phyloP scores from a whole-genome alignment of 1,139 yeast genomes.

The Debaryomyces robertsiae region DNA sequence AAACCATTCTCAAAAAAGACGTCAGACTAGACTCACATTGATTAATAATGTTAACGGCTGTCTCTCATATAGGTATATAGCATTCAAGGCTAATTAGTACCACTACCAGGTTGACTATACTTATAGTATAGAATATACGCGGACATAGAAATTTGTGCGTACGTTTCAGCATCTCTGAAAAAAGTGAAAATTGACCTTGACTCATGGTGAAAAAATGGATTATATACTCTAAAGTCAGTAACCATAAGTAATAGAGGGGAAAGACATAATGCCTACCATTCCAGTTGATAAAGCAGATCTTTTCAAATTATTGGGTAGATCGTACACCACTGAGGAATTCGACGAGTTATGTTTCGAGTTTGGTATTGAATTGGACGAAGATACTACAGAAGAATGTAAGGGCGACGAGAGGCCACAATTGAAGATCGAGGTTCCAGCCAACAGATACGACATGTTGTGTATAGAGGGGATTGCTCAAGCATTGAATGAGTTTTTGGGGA shows the following conservation, averaged over 20 bases:
- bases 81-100: too few species aligned
- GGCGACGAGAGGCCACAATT: slow-evolving; percentile 91
- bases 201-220: slow-evolving; percentile 8
- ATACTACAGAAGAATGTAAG: slow-evolving; percentile 77
- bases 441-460: slow-evolving; percentile 96
- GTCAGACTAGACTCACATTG: too few species aligned
- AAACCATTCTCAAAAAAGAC: neutral
- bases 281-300: slow-evolving; percentile 93
- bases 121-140: slow-evolving; percentile 4
- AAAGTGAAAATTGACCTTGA: slow-evolving; percentile 6
- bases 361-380: slow-evolving; percentile 97
- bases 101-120: too few species aligned
- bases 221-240: slow-evolving; percentile 4
- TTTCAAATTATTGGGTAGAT: slow-evolving; percentile 75
- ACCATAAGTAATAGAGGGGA: slow-evolving; percentile 3
- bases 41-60: too few species aligned
- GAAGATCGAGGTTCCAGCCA: slow-evolving; percentile 97
- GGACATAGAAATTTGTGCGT: neutral
- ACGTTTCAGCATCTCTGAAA: slow-evolving; percentile 5
- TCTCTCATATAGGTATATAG: too few species aligned
- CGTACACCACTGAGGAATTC: slow-evolving; percentile 87
- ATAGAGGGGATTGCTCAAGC: slow-evolving; percentile 98
- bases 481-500: slow-evolving; percentile 84
- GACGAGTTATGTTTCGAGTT: slow-evolving; percentile 97
- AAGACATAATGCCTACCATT: slow-evolving; percentile 81